phyloP scores from a whole-genome alignment of 305 asterid genomes.

The Fraxinus sp. region DNA sequence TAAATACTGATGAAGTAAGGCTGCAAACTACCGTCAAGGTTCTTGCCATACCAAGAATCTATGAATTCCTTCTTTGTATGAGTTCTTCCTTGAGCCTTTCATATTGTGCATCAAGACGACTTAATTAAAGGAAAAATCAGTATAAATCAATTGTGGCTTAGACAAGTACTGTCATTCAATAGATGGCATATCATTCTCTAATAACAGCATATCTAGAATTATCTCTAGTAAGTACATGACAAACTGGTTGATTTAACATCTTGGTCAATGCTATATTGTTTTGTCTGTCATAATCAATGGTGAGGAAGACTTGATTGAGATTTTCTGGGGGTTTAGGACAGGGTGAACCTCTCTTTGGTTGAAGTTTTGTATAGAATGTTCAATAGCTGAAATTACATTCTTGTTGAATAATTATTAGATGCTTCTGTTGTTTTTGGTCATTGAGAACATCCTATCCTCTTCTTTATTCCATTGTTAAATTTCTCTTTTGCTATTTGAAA shows the following conservation, averaged over 20 bases:
- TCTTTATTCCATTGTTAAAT: background rate
- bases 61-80: background rate
- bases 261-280: background rate
- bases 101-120: background rate
- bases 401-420: background rate
- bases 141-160: background rate
- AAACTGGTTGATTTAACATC: background rate
- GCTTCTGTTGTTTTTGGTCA: background rate
- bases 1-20: background rate
- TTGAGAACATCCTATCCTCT: background rate
- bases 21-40: background rate
- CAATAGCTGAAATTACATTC: background rate
- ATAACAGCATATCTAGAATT: background rate
- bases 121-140: background rate
- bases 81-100: background rate
- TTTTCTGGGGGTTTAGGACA: background rate
- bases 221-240: background rate
- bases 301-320: background rate
- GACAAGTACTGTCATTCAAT: background rate
- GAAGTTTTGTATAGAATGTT: background rate
- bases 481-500: background rate
- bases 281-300: background rate
- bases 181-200: background rate
- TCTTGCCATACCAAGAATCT: background rate
- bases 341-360: background rate